These are phyloP conservation scores for Cordia subcordata DNA, from an alignment of 257 asterid genomes.

Conservation along the genomic window DNA sequence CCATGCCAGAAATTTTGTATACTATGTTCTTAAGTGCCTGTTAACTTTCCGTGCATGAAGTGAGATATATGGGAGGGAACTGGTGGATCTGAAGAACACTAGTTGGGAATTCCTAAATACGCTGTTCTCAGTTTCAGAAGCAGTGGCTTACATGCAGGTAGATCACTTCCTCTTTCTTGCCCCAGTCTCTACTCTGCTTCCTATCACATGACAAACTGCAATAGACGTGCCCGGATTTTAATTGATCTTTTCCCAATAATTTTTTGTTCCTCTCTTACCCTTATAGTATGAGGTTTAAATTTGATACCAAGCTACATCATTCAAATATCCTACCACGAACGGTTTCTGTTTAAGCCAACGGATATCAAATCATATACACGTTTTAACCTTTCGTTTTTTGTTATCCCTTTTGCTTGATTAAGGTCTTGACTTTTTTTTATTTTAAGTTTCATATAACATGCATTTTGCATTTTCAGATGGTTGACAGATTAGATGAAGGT, in stretches of 20 bases:
- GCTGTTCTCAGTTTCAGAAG: conserved; percentile 87
- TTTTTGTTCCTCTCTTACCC: too few species aligned
- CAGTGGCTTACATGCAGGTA: conserved; percentile 96
- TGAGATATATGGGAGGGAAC: conserved; percentile 91
- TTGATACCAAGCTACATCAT: too few species aligned
- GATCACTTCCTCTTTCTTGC: conserved; percentile 13
- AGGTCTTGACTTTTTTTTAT: background rate
- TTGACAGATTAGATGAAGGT: conserved; percentile 84
- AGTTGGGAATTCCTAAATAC: conserved; percentile 90
- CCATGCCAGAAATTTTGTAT: conserved; percentile 17
- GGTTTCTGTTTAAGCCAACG: too few species aligned
- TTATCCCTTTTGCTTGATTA: background rate
- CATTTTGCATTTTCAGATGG: conserved; percentile 51
- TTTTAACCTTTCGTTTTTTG: background rate
- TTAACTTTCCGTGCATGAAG: conserved; percentile 43
- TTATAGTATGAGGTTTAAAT: too few species aligned
- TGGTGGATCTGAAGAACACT: conserved; percentile 79
- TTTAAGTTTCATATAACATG: conserved; percentile 8
- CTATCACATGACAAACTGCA: background rate
- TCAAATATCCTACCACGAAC: too few species aligned
- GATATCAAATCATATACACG: background rate
- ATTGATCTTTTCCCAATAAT: too few species aligned
- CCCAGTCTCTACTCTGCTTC: background rate
- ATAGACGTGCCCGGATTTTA: background rate
- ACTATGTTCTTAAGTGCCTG: conserved; percentile 17